These are phyloP conservation scores for Penicillium sp. DNA, from an alignment of 2,329 filamentous ascomycete genomes.

Conservation along the genomic window DNA sequence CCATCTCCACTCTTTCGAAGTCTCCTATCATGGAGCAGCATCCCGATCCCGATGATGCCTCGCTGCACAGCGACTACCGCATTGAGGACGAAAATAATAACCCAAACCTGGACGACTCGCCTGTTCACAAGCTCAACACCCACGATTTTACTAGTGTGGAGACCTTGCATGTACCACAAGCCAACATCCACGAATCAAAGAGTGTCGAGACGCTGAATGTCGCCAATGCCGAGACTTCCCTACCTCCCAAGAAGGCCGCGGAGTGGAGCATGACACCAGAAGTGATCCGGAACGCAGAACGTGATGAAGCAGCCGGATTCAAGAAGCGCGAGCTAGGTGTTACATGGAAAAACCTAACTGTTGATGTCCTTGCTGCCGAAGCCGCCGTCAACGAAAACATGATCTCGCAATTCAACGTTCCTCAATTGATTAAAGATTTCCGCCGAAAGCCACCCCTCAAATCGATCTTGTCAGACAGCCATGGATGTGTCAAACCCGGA, in stretches of 20 bases:
- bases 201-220: constrained; percentile 24
- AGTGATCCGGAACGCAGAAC: constrained; percentile 39
- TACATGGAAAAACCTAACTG: constrained; percentile 10
- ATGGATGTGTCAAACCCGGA: constrained; percentile 69
- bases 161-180: constrained; percentile 17
- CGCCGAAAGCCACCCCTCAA: constrained; percentile 13
- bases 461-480: constrained; percentile 62
- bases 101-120: background rate
- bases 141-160: constrained; percentile 12
- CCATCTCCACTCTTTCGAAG: constrained; percentile 6
- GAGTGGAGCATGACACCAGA: constrained; percentile 52
- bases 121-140: constrained; percentile 8
- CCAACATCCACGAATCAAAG: constrained; percentile 21
- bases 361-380: constrained; percentile 11
- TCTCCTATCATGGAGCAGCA: constrained; percentile 13
- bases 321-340: constrained; percentile 11
- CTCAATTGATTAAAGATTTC: constrained; percentile 10
- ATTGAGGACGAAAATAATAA: background rate
- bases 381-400: constrained; percentile 16
- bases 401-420: constrained; percentile 13
- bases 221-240: constrained; percentile 3
- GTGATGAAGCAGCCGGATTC: constrained; percentile 11
- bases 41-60: constrained; percentile 6
- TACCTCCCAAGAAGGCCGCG: constrained; percentile 28
- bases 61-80: constrained; percentile 3